Base-by-base conservation (phyloP, 257 asterid species). In the Primulina eburnea region DNA sequence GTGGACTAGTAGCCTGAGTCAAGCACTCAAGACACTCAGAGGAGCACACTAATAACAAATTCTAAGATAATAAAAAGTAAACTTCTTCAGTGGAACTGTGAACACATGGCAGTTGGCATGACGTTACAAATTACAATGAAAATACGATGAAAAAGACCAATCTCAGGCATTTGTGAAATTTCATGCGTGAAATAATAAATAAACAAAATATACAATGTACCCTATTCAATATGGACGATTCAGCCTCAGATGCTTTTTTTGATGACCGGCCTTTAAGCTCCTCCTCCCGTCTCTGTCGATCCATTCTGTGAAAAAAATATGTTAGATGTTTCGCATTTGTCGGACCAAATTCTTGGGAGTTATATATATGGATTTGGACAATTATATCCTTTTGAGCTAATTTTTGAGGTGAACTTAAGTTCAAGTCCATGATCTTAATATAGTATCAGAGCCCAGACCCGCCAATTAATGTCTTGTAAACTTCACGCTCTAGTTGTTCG, bases 1-100 rank as follows among this genome's bases (percentile, higher is more conserved):
- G 96, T 60, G 98, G 97, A 77, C 98, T 90, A 57, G 94, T 85
- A 66, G 96, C 96, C 98, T 92, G 76, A 72, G 55, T 69, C 66
- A 67, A 71, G 28, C 57, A 30, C 50, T 62, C 47, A 70, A 40
- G 63, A 78, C 33, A 66, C 70, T 72, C 55, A 64, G 52, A 67
- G 50, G 24, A 55, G 40, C 35, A 37, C 29, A 68, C 37, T 5
- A 21, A 8, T 35, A 60, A 38, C 47, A 8, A 38, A 38, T 38
- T 38, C 47, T 56, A 29, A 28, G 7, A 40, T 40, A 87, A 90
- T 82, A 96, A 90, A 87, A 69, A 65, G 57, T 32, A 52, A 80
- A 59, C 60, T 34, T 34, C 75, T 79, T 30, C 62, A 57, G 80
- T 73, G 34, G 26, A 34, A 34, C 38, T 34, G 2, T 34, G 38